Base-by-base conservation (phyloP, 2,329 filamentous ascomycete genomes). In the Hypoxylon sp. region DNA sequence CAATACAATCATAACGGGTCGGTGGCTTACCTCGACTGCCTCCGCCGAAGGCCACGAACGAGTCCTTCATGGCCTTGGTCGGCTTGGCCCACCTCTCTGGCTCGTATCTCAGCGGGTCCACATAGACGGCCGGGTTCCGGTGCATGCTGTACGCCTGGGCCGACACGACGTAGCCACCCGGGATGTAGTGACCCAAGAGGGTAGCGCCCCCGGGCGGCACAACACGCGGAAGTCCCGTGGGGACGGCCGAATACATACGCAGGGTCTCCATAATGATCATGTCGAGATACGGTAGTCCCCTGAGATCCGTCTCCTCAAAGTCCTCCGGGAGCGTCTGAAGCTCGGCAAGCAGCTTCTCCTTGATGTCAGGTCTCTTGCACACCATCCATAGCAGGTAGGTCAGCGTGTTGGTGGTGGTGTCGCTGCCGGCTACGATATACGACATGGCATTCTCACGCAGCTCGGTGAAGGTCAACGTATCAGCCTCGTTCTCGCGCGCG, bases 21-120 rank as follows among this genome's bases (percentile, higher is more conserved):
- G 33, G n/a, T 10, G 20, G 20, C 68, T 53, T 59, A 72, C 79
- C 77, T 41, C 81, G 72, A 1, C 80, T 77, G 2, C 82, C 82
- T 13, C 76, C 79, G 1, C 83, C 82, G 62, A 84, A 85, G 0
- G 82, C 77, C 55, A 81, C 73, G 53, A 78, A 83, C 0, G 78
- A 76, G 9, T 77, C 75, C 55, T 79, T 83, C 75, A 79, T 79
- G 15, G 64, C 70, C 40, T 64, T 65, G 2, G 66, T 70, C 24
- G 69, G 64, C 4, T 56, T 63, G 41, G 61, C 67, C 78, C 79
- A 81, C 29, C 79, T 67, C 10, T 69, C 67, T 1, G 76, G 76
- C 31, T 76, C 60, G 47, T 60, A 72, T 13, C 52, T 60, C 6
- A 75, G 67, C 0, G 80, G 79, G 0, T 79, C 69, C 0, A 71